A percentile compares a stretch with the other conserved stretches of the same genome.
These are phyloP conservation scores for Tilletiopsis washingtonensis DNA, from an alignment of 1,284 basidiomycete genomes.

Conservation along the genomic window DNA sequence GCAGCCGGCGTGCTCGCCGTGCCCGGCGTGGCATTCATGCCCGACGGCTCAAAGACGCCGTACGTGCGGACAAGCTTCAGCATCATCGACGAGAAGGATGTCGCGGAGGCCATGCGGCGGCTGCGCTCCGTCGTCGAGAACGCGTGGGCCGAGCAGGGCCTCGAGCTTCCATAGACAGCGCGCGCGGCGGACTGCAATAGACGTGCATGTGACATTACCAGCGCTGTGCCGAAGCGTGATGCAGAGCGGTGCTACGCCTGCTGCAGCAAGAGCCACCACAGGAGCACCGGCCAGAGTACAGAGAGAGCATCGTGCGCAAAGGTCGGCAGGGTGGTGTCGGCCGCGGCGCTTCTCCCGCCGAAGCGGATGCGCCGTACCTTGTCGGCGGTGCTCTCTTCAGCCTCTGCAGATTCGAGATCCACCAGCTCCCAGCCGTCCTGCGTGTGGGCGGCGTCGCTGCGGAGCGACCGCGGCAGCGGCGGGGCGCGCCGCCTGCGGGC, in stretches of 20 bases:
- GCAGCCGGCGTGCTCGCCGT: constrained; percentile 77
- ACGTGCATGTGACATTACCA: too few species aligned
- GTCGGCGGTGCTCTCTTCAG: background rate
- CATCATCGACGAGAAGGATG: constrained; percentile 27
- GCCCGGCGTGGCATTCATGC: constrained; percentile 57
- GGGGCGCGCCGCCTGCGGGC: too few species aligned
- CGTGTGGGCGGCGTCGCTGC: background rate
- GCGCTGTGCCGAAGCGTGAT: too few species aligned
- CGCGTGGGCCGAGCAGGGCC: background rate
- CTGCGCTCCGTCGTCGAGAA: constrained; percentile 22
- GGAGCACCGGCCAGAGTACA: too few species aligned
- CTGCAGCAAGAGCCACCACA: too few species aligned
- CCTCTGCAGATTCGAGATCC: background rate
- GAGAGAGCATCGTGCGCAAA: too few species aligned
- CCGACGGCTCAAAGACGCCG: constrained; percentile 14
- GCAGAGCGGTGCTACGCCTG: too few species aligned
- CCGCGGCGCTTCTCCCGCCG: too few species aligned
- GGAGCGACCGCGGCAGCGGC: background rate
- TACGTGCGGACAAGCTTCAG: constrained; percentile 43
- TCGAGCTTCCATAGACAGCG: too few species aligned
- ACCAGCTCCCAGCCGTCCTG: background rate
- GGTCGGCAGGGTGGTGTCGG: too few species aligned
- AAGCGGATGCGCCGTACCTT: too few species aligned
- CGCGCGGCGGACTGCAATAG: too few species aligned
- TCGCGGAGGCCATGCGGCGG: constrained; percentile 32